Evolutionary conservation across 1,139 yeast genomes (phyloP), one percentile per base, ranked within the genome.

Genomic region (Geotrichum reessii): DNA sequence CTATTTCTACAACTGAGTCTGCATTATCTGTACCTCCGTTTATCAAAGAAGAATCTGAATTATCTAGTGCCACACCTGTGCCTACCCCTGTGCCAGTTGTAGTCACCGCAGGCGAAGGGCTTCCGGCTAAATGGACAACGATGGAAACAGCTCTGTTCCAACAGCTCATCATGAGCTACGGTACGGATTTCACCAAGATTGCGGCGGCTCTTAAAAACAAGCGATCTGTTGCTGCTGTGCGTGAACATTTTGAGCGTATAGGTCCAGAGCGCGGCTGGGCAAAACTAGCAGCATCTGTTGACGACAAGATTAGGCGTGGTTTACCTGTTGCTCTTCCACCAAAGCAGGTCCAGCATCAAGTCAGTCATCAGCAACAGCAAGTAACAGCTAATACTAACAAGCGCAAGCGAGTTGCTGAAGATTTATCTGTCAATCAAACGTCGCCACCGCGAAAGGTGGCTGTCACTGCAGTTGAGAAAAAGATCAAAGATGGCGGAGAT

Each of bases 171-270:
- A 76, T 76, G 50, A 76, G 80, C 49, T 80, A 78, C 72, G 98
- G 98, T 5, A 82, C 92, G 0, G 84, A 84, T 60, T 92, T 97
- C 96, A 83, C 84, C 0, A 75, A 79, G 1, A 89, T 92, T 64
- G 87, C 97, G 0, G 82, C 81, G 59, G 82, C 81, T 58, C 75
- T 92, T 65, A 80, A 84, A 28, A 84, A 93, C 4, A 91, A 91
- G 71, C 44, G 44, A 14, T 85, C 95, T 1, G 82, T 92, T 0
- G 86, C 92, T 0, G 88, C 90, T 97, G 95, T 91, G 1, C 79
- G 91, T 58, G 90, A 90, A 67, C 91, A 87, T 68, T 92, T 79
- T 71, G 83, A 80, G 64, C 78, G 91, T 65, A 85, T 86, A 70
- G 86, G 88, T 1, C 85, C 80, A 31, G 81, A 81, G 62, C 77